Conservation (phyloP, 2,329 filamentous ascomycete species). For the Alternaria dauci region DNA sequence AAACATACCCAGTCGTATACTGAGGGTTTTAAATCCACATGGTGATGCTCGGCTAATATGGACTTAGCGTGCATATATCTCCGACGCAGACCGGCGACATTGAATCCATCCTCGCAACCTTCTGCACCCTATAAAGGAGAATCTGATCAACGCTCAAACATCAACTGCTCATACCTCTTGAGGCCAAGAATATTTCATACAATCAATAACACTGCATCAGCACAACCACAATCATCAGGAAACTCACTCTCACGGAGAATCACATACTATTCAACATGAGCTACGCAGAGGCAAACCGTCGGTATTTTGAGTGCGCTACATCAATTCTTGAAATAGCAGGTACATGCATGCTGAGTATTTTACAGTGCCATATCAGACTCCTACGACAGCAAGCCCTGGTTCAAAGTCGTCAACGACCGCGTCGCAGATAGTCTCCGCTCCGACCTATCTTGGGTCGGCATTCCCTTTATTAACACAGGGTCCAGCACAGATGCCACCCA, state of each 20-base stretch:
- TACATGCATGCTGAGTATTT: not conserved
- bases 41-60: conserved; percentile 23
- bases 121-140: not conserved
- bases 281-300: conserved; percentile 47
- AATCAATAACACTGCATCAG: not conserved
- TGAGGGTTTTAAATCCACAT: not conserved
- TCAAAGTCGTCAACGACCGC: conserved; percentile 61
- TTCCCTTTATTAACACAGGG: conserved; percentile 58
- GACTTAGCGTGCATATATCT: conserved; percentile 21
- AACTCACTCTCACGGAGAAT: not conserved
- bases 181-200: not conserved
- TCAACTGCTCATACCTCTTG: not conserved
- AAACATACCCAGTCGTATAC: not conserved
- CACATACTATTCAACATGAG: conserved; percentile 31
- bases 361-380: conserved; percentile 61
- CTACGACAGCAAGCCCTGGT: conserved; percentile 64
- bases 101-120: not conserved
- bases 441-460: conserved; percentile 68
- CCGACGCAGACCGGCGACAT: conserved; percentile 30
- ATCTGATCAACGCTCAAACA: not conserved
- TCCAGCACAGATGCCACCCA: conserved; percentile 42
- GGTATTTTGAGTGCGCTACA: conserved; percentile 45
- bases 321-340: not conserved
- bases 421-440: conserved; percentile 64
- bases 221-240: not conserved